These are phyloP conservation scores for Aspergillus intermedius DNA, from an alignment of 2,329 filamentous ascomycete genomes.

Conservation along the genomic window DNA sequence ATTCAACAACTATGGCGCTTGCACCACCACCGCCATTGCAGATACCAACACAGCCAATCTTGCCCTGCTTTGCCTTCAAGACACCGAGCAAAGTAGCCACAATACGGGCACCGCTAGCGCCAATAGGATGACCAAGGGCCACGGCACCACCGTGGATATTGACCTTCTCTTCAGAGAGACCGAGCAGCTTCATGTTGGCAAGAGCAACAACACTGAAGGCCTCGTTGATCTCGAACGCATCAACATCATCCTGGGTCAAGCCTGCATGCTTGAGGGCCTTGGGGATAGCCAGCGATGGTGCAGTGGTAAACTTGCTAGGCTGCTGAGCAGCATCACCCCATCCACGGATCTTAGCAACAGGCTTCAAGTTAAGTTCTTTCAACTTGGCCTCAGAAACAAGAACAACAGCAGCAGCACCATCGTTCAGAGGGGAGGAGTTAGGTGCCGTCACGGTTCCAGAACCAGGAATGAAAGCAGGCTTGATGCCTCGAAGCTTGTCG, in stretches of 20 bases:
- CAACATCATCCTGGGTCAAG: conserved; percentile 67
- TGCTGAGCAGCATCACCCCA: conserved; percentile 93
- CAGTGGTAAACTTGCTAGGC: conserved; percentile 92
- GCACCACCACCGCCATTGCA: conserved; percentile 98
- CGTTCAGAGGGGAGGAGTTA: conserved; percentile 93
- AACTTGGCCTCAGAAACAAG: conserved; percentile 91
- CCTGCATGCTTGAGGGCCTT: conserved; percentile 96
- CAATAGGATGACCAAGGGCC: conserved; percentile 90
- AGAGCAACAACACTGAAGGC: conserved; percentile 95
- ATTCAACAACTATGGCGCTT: conserved; percentile 85
- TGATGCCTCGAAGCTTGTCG: conserved; percentile 77
- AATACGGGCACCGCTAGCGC: conserved; percentile 89
- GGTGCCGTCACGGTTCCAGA: conserved; percentile 85
- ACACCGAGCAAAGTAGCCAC: conserved; percentile 84
- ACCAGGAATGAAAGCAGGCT: conserved; percentile 71
- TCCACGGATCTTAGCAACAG: conserved; percentile 91
- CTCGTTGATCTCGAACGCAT: conserved; percentile 99
- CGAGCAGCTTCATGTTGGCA: conserved; percentile 90
- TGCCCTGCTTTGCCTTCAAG: conserved; percentile 81
- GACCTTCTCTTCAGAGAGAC: conserved; percentile 73
- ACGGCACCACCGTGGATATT: conserved; percentile 95
- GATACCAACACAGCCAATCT: conserved; percentile 89
- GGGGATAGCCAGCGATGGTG: conserved; percentile 87
- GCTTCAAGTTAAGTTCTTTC: conserved; percentile 84
- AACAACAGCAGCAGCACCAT: conserved; percentile 86